Base-by-base conservation (phyloP, 306 rosid genomes). In the Biancaea sappan region DNA sequence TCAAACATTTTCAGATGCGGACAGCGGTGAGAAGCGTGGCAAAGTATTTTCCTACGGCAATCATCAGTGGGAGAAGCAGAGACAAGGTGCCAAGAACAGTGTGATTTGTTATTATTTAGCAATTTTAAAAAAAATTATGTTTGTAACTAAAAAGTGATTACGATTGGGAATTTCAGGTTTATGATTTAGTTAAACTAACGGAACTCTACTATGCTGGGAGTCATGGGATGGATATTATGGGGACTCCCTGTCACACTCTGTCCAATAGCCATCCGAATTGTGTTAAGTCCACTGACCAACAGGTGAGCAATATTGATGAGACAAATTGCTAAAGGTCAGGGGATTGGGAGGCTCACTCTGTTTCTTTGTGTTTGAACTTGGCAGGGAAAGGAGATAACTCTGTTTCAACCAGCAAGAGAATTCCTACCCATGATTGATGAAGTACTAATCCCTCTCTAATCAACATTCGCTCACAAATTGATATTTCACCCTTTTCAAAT, bases 171-270 rank as follows among this genome's bases (percentile, higher is more conserved):
- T 84, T 81, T 66, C 89, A 94, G 97, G 98, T 94, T 47, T 89
- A 48, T 76, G 94, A 91, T 19, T 81, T 94, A 74, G 91, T 94
- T 76, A 93, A 90, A 88, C 85, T 94, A 84, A 88, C 91, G 31
- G 97, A 94, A 84, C 94, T 94, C n/a, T 88, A 88, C 86, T 94
- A 94, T 50, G 97, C 98, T 40, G 97, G 97, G 72, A 94, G 98
- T 81, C 98, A 91, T 82, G 98, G 98, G 58, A 94, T 94, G 98
- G 98, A 94, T 81, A 94, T 94, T 65, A 79, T 85, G 73, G 92
- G 96, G 40, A 90, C 97, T 76, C 76, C 73, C 43, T 65, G 77
- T 78, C 79, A 77, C 29, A 43, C 81, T 47, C 44, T 76, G 64
- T 79, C 84, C 40, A 62, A 68, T 66, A 65, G 31, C 67, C 86